Base-by-base conservation (phyloP, 345 rosid species). In the Citrus sp. region DNA sequence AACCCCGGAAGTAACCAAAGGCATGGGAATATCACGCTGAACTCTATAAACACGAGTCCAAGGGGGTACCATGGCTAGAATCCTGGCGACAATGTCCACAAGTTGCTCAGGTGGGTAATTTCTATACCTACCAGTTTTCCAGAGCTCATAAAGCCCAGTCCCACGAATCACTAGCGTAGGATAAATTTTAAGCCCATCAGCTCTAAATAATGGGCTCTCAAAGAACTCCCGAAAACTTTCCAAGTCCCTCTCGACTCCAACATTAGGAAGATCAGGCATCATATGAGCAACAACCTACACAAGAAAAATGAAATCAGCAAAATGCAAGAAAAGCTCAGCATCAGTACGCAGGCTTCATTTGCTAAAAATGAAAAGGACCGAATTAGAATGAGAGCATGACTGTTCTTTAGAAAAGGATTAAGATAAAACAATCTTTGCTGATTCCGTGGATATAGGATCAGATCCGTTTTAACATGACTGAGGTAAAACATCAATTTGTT, bases 211-310 rank as follows among this genome's bases (percentile, higher is more conserved):
- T 56, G 98, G 99, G 84, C 97, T 92, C 87, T 97, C 98, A 10
- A 97, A 97, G 86, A 97, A 97, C 89, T 94, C 99, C 79, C 83
- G 80, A 78, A 97, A 97, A 81, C 98, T 94, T 88, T 93, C 98
- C 89, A 94, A 74, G 86, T 94, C 98, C 83, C 99, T 92, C 90
- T 94, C 97, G 79, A 94, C 92, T 46, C 98, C 98, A 84, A 97
- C 99, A 87, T 94, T 97, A 22, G 99, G 98, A 77, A 97, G 99
- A 87, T 97, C 98, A 24, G 98, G 98, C 98, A 94, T 97, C 99
- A 97, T 93, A 82, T 97, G 98, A 70, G 99, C 98, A 86, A 97
- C 99, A 83, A 94, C 97, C 99, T 97, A 83, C 38, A 16, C 34
- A 62, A n/a, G n/a, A 38, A 71, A 59, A 54, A 67, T 6, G 67